Conservation (phyloP, 2,329 filamentous ascomycete genomes). For the Aspergillus brunneoviolaceus region DNA sequence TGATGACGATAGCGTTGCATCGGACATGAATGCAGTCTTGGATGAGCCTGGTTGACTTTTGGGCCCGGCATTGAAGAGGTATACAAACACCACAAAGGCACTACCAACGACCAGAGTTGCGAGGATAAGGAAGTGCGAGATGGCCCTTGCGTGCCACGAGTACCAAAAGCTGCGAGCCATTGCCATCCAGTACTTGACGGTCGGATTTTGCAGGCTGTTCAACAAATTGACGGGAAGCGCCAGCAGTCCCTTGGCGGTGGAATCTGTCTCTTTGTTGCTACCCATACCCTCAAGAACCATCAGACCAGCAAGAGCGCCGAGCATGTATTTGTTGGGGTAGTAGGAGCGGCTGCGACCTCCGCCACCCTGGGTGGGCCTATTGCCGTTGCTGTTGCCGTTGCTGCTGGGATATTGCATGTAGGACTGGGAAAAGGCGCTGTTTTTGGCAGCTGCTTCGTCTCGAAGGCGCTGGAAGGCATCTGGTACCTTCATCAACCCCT, state of each 20-base stretch:
- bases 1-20: slow-evolving; percentile 62
- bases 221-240: slow-evolving; percentile 63
- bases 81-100: slow-evolving; percentile 58
- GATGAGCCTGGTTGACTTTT: slow-evolving; percentile 52
- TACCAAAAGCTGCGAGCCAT: slow-evolving; percentile 30
- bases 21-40: slow-evolving; percentile 27
- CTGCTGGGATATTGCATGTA: slow-evolving; percentile 34
- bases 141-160: slow-evolving; percentile 39
- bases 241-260: slow-evolving; percentile 65
- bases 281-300: slow-evolving; percentile 85
- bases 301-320: slow-evolving; percentile 84
- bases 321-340: slow-evolving; percentile 74
- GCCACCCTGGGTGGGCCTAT: slow-evolving; percentile 38
- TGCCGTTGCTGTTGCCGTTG: neutral
- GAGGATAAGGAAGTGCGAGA: slow-evolving; percentile 50
- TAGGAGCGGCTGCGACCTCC: slow-evolving; percentile 50
- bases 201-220: slow-evolving; percentile 32
- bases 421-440: slow-evolving; percentile 41
- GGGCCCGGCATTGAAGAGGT: slow-evolving; percentile 57
- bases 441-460: slow-evolving; percentile 29
- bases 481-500: slow-evolving; percentile 46
- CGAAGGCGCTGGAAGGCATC: slow-evolving; percentile 46
- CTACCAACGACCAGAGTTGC: slow-evolving; percentile 53
- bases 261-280: slow-evolving; percentile 64
- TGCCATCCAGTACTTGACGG: slow-evolving; percentile 25